These are phyloP conservation scores for Ceratocystis ficicola DNA, from an alignment of 2,329 filamentous ascomycete species.

Conservation along the genomic window DNA sequence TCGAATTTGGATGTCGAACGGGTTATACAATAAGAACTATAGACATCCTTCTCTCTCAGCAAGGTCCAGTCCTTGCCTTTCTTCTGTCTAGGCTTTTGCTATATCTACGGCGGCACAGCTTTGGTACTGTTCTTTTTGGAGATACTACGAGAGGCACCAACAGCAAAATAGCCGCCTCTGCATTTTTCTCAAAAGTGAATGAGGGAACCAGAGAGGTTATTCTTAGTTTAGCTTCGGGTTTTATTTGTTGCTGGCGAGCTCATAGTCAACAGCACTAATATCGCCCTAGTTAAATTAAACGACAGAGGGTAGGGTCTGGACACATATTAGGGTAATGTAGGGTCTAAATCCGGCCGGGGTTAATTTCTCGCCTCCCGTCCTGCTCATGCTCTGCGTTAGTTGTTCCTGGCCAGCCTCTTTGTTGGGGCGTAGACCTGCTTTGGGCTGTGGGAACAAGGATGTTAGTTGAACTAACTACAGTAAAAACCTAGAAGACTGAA, in stretches of 20 bases:
- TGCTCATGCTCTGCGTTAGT: not conserved
- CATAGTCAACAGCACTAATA: not conserved
- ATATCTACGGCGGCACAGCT: not conserved
- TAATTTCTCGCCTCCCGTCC: not conserved
- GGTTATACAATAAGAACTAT: no score
- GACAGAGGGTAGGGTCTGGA: not conserved
- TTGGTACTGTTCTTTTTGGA: not conserved
- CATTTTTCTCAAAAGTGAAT: not conserved
- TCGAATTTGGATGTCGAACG: no score
- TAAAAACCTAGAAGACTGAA: not conserved
- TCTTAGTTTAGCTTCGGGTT: not conserved
- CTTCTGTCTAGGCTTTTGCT: no score
- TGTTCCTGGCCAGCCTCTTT: slow-evolving; percentile 2
- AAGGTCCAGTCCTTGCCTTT: no score
- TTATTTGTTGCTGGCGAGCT: not conserved
- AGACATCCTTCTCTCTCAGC: no score
- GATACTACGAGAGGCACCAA: not conserved
- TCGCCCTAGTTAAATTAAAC: not conserved
- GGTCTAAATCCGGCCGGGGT: not conserved
- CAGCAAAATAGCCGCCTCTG: not conserved
- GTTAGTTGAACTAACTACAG: not conserved
- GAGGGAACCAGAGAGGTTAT: not conserved
- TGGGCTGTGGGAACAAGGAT: not conserved
- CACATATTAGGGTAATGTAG: not conserved
- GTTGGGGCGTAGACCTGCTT: not conserved